phyloP scores from a whole-genome alignment of 2,329 filamentous ascomycete genomes.

The Dactylonectria macrodidyma region DNA sequence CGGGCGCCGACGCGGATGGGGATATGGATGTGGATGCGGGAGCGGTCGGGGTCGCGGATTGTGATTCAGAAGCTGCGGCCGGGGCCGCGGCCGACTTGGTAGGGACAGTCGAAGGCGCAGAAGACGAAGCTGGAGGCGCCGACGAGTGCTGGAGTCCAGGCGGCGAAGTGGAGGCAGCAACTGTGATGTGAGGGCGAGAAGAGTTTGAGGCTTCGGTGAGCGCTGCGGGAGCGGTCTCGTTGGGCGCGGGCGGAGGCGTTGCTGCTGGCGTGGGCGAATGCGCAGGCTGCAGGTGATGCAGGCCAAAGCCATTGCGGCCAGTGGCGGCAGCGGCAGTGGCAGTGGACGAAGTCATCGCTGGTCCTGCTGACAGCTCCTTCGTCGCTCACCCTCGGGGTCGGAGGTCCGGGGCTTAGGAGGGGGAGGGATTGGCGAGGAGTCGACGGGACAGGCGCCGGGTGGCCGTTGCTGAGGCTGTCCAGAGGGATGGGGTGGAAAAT shows the following conservation, averaged over 20 bases:
- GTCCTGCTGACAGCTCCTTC: conserved; percentile 69
- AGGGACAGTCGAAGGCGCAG: neutral
- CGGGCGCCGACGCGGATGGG: conserved; percentile 29
- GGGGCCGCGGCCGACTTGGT: conserved; percentile 28
- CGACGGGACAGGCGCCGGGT: conserved; percentile 27
- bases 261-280: conserved; percentile 37
- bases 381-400: conserved; percentile 55
- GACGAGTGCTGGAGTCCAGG: conserved; percentile 1
- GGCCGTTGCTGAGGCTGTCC: conserved; percentile 29
- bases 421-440: conserved; percentile 30
- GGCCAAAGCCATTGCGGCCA: conserved; percentile 51
- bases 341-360: conserved; percentile 75
- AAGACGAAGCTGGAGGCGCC: conserved; percentile 12
- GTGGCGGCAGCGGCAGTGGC: conserved; percentile 44
- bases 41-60: conserved; percentile 37
- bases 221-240: conserved; percentile 31
- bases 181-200: conserved; percentile 29
- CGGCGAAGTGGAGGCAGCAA: conserved; percentile 25
- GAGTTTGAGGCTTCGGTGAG: conserved; percentile 29
- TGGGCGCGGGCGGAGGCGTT: conserved; percentile 29
- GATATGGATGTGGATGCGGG: conserved; percentile 28
- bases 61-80: conserved; percentile 28
- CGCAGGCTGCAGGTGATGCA: conserved; percentile 43
- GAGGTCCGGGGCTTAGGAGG: conserved; percentile 33
- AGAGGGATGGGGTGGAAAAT: conserved; percentile 41